phyloP scores from a whole-genome alignment of 352 stramenopile genomes.

The Elongisporangium anandrum region DNA sequence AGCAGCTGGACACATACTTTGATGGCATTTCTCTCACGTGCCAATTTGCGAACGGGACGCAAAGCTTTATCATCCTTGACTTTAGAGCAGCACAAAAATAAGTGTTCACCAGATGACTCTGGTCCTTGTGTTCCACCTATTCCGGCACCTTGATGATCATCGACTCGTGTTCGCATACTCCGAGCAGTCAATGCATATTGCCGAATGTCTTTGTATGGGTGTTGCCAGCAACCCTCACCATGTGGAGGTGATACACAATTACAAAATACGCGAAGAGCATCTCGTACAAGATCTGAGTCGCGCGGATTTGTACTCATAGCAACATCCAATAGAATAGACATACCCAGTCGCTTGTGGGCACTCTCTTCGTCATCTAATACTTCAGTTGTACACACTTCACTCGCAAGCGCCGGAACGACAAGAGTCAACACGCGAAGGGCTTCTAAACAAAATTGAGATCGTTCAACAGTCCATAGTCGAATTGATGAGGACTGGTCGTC shows the following conservation, averaged over 20 bases:
- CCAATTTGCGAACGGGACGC: slow-evolving; percentile 65
- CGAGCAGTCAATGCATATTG: slow-evolving; percentile 73
- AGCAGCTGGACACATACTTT: slow-evolving; percentile 87
- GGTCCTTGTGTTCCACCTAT: not conserved
- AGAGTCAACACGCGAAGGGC: slow-evolving; percentile 69
- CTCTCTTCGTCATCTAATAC: slow-evolving; percentile 43
- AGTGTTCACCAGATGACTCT: slow-evolving; percentile 10
- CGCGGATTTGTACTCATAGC: slow-evolving; percentile 65
- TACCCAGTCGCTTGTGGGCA: slow-evolving; percentile 37
- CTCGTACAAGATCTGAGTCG: slow-evolving; percentile 72
- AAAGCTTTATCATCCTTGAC: slow-evolving; percentile 66
- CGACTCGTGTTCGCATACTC: slow-evolving; percentile 56
- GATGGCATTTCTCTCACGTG: slow-evolving; percentile 77
- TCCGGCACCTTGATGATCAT: slow-evolving; percentile 11
- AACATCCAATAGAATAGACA: slow-evolving; percentile 75
- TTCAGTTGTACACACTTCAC: slow-evolving; percentile 76
- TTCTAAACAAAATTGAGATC: slow-evolving; percentile 77
- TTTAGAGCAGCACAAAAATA: slow-evolving; percentile 41
- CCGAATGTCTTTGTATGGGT: slow-evolving; percentile 80
- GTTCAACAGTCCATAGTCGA: slow-evolving; percentile 73
- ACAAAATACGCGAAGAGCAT: slow-evolving; percentile 73
- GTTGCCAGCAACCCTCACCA: slow-evolving; percentile 77
- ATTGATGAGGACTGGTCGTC: slow-evolving; percentile 48
- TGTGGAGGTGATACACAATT: slow-evolving; percentile 81
- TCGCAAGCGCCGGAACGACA: slow-evolving; percentile 60